Evolutionary conservation across 73 alveolate species (phyloP), one percentile per base, ranked within the genome.

Genomic region (Tetrahymena malaccensis): DNA sequence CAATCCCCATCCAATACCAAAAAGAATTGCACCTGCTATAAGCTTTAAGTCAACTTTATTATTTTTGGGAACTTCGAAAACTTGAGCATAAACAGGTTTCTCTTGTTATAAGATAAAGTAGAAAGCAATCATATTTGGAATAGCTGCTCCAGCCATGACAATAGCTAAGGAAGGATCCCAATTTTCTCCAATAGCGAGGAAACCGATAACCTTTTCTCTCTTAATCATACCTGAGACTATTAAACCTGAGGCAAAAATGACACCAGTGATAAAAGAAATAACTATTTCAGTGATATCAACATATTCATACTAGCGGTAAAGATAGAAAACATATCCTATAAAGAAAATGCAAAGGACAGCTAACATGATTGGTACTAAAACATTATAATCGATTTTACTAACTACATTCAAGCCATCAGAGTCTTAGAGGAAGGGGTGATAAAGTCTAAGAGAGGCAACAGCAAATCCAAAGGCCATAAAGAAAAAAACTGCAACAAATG

Each of bases 1-100:
- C 17, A 99, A 34, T 37, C 99, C 99, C 99, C 99, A 99, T 33
- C 99, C 99, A 55, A 99, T 55, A 85, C 99, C 99, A 96, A 99
- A 99, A 17, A 98, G 94, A 10, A 98, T 98, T 4, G 99, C 97
- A n/a, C 99, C 99, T 17, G 94, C 89, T 38, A 98, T 95, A 56
- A 99, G 96, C 94, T 98, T 97, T 57, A 95, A 94, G 96, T 99
- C 99, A 34, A 98, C 35, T 11, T 50, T 95, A 31, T 96, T 96
- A 93, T 96, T 97, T 6, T 96, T 93, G 25, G 99, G 99, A 16
- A 98, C 94, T 58, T 95, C 98, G 56, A 97, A 97, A 84, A 93
- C 96, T 93, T 85, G 96, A 85, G 96, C 95, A 55, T 55, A 94
- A 85, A 94, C 94, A 4, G 99, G 99, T 40, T 94, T 94, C 38